phyloP scores from a whole-genome alignment of 2,329 filamentous ascomycete genomes.

The Xylaria sp. region DNA sequence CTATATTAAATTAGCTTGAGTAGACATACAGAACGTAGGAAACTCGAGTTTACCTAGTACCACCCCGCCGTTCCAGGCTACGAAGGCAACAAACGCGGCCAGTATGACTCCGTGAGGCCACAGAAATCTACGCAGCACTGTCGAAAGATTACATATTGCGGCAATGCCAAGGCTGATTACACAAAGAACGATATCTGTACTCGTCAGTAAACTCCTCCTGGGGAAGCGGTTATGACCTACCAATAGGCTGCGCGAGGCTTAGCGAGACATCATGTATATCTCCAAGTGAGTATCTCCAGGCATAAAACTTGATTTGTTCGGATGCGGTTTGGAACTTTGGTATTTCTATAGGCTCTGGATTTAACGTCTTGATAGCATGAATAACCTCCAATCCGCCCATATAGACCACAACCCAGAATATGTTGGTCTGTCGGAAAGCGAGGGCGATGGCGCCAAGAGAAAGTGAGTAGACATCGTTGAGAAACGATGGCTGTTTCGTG shows the following conservation, averaged over 20 bases:
- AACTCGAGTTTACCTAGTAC: conserved; percentile 73
- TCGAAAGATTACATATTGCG: conserved; percentile 59
- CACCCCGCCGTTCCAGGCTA: conserved; percentile 88
- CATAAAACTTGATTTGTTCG: conserved; percentile 53
- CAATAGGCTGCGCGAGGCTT: conserved; percentile 59
- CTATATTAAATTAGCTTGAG: conserved; percentile 56
- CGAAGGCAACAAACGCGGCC: conserved; percentile 75
- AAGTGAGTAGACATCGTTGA: conserved; percentile 58
- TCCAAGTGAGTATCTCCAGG: conserved; percentile 59
- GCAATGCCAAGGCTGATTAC: conserved; percentile 72
- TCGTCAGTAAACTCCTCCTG: conserved; percentile 19
- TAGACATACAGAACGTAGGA: background rate
- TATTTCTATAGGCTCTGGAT: conserved; percentile 47
- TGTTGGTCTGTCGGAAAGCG: conserved; percentile 90
- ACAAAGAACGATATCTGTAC: conserved; percentile 64
- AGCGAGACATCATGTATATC: conserved; percentile 66
- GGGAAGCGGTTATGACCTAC: conserved; percentile 51
- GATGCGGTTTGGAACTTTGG: conserved; percentile 48
- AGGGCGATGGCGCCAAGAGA: conserved; percentile 73
- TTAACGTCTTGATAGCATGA: conserved; percentile 60
- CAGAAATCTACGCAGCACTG: conserved; percentile 56
- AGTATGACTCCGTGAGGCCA: conserved; percentile 73
- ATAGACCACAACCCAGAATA: conserved; percentile 91
- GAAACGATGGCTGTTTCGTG: conserved; percentile 45
- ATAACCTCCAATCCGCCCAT: conserved; percentile 71